Conservation (phyloP, 495 filamentous ascomycete species). For the Aspergillus panamensis region DNA sequence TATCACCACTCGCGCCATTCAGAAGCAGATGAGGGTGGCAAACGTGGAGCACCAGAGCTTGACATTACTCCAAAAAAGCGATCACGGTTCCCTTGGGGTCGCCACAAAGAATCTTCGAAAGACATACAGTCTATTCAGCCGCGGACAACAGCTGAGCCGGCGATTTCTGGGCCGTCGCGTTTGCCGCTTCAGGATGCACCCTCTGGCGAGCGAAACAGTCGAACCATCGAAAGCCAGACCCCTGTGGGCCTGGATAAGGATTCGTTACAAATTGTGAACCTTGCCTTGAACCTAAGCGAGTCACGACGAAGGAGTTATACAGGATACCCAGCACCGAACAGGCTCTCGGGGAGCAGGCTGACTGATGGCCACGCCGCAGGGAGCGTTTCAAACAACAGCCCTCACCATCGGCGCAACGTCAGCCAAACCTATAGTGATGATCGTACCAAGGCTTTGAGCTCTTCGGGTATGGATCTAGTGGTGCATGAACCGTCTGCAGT, state of each 20-base stretch:
- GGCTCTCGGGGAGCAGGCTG: conserved; percentile 46
- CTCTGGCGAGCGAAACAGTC: conserved; percentile 12
- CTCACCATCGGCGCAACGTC: conserved; percentile 21
- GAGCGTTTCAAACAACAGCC: conserved; percentile 12
- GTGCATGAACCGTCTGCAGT: conserved; percentile 25
- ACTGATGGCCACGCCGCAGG: conserved; percentile 27
- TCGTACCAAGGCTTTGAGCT: conserved; percentile 1
- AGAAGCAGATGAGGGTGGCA: conserved; percentile 29
- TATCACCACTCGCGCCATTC: conserved; percentile 28
- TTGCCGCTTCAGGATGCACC: neutral
- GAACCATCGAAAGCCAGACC: conserved; percentile 16
- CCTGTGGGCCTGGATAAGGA: conserved; percentile 59
- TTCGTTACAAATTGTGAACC: conserved; percentile 81
- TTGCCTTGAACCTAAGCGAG: conserved; percentile 85
- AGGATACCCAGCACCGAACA: conserved; percentile 25
- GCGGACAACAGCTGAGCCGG: conserved; percentile 3
- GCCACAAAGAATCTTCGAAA: conserved; percentile 32
- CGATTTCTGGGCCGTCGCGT: neutral
- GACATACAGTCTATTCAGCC: conserved; percentile 15
- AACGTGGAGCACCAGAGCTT: conserved; percentile 32
- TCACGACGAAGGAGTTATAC: conserved; percentile 58
- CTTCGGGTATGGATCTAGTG: neutral
- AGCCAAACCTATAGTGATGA: conserved; percentile 19
- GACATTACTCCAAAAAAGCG: conserved; percentile 38
- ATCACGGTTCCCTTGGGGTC: conserved; percentile 39